Percentiles rank a stretch among this genome's conserved stretches.
phyloP scores from a whole-genome alignment of 495 filamentous ascomycete genomes.

The Penicillium atrosanguineum region DNA sequence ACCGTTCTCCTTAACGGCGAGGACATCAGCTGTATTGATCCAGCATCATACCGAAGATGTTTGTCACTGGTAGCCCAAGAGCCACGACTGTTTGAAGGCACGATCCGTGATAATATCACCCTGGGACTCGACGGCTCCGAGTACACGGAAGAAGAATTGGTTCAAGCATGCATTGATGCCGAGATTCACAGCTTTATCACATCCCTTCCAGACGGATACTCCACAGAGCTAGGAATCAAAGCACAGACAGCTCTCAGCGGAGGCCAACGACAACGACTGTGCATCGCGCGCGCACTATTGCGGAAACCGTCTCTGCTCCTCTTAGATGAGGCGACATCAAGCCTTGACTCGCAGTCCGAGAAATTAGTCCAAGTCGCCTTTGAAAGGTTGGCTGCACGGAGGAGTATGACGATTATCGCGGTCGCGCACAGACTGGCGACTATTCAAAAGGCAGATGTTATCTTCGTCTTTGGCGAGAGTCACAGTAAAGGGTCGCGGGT shows the following conservation, averaged over 20 bases:
- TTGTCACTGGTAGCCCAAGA: slow-evolving; percentile 43
- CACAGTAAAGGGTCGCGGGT: too few relatives aligned
- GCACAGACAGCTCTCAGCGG: slow-evolving; percentile 28
- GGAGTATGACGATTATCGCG: slow-evolving; percentile 35
- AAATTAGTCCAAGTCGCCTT: slow-evolving; percentile 34
- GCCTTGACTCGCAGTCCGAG: slow-evolving; percentile 54
- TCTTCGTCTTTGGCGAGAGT: slow-evolving; percentile 74
- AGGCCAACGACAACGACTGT: slow-evolving; percentile 51
- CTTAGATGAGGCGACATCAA: slow-evolving; percentile 58
- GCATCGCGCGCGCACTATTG: slow-evolving; percentile 50
- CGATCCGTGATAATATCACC: slow-evolving; percentile 47
- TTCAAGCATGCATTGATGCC: slow-evolving; percentile 26
- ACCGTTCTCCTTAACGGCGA: slow-evolving; percentile 25
- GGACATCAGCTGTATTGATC: slow-evolving; percentile 13
- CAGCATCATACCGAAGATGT: slow-evolving; percentile 20
- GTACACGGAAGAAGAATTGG: slow-evolving; percentile 9
- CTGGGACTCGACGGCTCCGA: slow-evolving; percentile 19
- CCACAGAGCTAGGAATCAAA: slow-evolving; percentile 22
- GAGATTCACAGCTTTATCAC: slow-evolving; percentile 34
- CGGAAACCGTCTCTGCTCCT: slow-evolving; percentile 44
- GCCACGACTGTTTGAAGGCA: slow-evolving; percentile 38
- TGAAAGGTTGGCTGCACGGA: slow-evolving; percentile 29
- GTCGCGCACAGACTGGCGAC: slow-evolving; percentile 66
- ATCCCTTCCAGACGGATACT: slow-evolving; percentile 29
- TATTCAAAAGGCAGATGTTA: slow-evolving; percentile 81